Evolutionary conservation across 1,284 basidiomycete genomes (phyloP).

Genomic region (Moniliella sp.): DNA sequence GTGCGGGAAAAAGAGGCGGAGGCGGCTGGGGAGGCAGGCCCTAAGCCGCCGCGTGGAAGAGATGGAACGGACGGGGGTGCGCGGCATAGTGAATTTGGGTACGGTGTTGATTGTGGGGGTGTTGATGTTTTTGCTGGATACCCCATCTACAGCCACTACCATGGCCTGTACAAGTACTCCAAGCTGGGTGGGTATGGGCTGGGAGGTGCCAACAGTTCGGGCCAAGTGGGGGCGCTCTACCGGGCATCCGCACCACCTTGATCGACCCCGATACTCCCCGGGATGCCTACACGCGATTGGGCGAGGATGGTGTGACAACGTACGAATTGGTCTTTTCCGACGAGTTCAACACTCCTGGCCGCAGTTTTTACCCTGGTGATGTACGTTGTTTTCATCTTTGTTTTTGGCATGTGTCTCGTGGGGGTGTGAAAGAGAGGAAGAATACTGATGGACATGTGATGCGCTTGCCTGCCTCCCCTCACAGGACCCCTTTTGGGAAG

Average conservation of each 20-base stretch:
- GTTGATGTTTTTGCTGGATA: conserved; percentile 3
- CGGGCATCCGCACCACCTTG: no score
- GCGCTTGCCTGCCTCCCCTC: no score
- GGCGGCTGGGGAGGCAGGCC: no score
- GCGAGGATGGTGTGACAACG: conserved; percentile 6
- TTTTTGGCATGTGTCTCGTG: no score
- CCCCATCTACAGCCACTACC: not conserved
- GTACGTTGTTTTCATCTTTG: no score
- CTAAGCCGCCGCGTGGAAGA: no score
- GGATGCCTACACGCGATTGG: conserved; percentile 5
- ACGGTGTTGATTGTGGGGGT: no score
- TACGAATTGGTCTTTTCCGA: conserved; percentile 24
- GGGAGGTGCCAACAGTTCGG: conserved; percentile 30
- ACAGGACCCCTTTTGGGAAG: conserved; percentile 34
- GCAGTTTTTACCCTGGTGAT: conserved; percentile 24
- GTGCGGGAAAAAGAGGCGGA: no score
- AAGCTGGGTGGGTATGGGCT: conserved; percentile 1
- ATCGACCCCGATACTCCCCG: conserved; percentile 21
- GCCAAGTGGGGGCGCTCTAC: conserved; percentile 4
- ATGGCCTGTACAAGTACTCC: not conserved
- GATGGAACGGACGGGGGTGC: no score
- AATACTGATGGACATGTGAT: no score
- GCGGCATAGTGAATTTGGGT: no score
- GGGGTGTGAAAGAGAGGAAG: no score
- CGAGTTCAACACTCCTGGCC: conserved; percentile 20